A percentile compares a stretch with the other conserved stretches of the same genome.
These are phyloP conservation scores for Podaxis carcinomalis DNA, from an alignment of 768 basidiomycete genomes.

Conservation along the genomic window DNA sequence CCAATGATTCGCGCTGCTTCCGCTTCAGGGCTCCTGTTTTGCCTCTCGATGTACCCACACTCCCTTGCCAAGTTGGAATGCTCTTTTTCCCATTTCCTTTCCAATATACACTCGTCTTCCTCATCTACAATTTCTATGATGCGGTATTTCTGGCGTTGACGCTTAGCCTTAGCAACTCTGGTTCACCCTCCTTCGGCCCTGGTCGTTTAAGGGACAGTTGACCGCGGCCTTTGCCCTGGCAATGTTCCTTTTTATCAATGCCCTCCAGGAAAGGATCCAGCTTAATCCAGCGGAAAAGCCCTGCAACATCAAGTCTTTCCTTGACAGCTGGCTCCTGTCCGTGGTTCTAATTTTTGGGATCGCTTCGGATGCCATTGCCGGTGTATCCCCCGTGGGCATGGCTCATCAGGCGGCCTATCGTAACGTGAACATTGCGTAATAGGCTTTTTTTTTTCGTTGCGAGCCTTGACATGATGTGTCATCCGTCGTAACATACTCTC, in stretches of 20 bases:
- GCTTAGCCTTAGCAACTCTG: neutral
- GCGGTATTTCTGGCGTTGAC: neutral
- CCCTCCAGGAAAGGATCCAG: slow-evolving; percentile 2
- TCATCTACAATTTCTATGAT: neutral
- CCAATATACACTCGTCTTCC: neutral
- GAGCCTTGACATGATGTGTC: neutral
- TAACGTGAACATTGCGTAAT: neutral
- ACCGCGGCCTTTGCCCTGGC: neutral
- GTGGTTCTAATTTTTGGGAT: neutral
- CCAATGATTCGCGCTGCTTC: neutral
- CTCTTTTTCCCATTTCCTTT: neutral
- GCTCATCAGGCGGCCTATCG: neutral
- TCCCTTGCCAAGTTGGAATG: neutral
- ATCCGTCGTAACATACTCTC: neutral
- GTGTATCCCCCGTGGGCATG: neutral
- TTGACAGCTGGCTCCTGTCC: neutral
- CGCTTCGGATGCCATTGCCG: neutral
- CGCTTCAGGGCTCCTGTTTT: neutral
- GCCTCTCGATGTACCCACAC: neutral
- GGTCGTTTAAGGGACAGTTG: neutral
- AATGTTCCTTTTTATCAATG: neutral
- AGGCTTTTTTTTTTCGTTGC: neutral
- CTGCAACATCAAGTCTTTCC: neutral
- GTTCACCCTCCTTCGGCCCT: neutral
- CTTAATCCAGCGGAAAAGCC: neutral